Evolutionary conservation across 2,329 filamentous ascomycete species (phyloP), one percentile per base, ranked within the genome.

Genomic region (Exophiala calicioides): DNA sequence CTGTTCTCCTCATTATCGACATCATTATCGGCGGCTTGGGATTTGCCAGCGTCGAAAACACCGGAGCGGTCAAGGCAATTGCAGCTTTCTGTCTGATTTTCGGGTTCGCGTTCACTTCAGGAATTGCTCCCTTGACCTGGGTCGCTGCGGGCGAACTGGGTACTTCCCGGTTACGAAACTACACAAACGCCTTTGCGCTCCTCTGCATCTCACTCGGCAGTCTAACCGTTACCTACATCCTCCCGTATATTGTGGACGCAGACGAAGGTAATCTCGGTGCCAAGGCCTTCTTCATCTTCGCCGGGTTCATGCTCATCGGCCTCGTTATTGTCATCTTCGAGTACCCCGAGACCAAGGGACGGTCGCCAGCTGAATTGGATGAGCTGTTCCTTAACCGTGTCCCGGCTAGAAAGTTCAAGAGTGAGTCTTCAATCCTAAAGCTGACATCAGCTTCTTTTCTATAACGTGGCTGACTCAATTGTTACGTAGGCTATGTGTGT

Each of bases 311-410:
- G 31, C 3, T 19, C 12, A 10, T 44, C 7, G 8, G 20, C 19
- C 13, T 44, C 31, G 62, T 89, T 37, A 84, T 89, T 63, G 81
- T 86, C 60, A 79, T 79, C 62, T 73, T 89, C 55, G 65, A 75
- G 12, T 81, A 80, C 56, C 84, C 84, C 0, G 79, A 88, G 67
- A 89, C 85, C 0, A 79, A 81, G 30, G 85, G 85, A 8, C 86
- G 81, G 66, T 85, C 84, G 0, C 77, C 90, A 1, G 86, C 90
- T 61, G 85, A 90, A 62, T 82, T 89, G 16, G 44, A 47, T 10
- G 36, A 47, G 21, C 31, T 47, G 34, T 47, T 47, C 23, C 4
- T 19, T n/a, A 10, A n/a, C 8, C 13, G 26, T 3, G 4, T 41
- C 13, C 38, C 38, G 3, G 38, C 38, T 4, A 31, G 38, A 19